Evolutionary conservation across 2,329 filamentous ascomycete species (phyloP).

Genomic region (Exophiala sp.): DNA sequence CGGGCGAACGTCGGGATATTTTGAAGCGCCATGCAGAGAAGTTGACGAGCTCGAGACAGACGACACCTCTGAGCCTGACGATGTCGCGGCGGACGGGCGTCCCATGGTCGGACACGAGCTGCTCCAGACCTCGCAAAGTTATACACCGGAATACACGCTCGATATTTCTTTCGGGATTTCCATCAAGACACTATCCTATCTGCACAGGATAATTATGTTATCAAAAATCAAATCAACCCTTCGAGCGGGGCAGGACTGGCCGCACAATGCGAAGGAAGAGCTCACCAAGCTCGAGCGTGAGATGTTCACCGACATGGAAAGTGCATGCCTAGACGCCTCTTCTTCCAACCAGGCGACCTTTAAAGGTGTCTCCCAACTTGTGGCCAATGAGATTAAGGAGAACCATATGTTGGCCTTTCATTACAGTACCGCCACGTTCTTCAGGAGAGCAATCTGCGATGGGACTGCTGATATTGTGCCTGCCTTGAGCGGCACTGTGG

Average conservation of each 20-base stretch:
- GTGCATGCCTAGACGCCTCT: background rate
- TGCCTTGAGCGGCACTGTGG: background rate
- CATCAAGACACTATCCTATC: slow-evolving; percentile 1
- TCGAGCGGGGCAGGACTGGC: background rate
- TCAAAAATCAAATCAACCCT: background rate
- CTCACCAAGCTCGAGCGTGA: background rate
- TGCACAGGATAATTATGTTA: slow-evolving; percentile 4
- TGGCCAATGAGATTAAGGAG: slow-evolving; percentile 31
- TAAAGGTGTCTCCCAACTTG: slow-evolving; percentile 24
- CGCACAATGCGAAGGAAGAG: background rate
- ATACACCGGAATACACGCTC: slow-evolving; percentile 1
- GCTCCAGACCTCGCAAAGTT: background rate
- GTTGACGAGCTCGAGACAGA: no score
- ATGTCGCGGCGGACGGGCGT: background rate
- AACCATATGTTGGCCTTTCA: slow-evolving; percentile 15
- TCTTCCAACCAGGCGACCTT: background rate
- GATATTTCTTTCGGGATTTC: slow-evolving; percentile 7
- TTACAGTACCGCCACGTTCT: slow-evolving; percentile 6
- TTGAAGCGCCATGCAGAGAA: background rate
- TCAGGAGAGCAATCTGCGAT: background rate
- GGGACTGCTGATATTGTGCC: background rate
- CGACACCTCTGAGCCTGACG: background rate
- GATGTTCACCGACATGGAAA: background rate
- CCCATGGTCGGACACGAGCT: background rate
- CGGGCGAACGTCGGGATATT: slow-evolving; percentile 1